Evolutionary conservation across 495 filamentous ascomycete genomes (phyloP).

Genomic region (Lasiosphaeria miniovina): DNA sequence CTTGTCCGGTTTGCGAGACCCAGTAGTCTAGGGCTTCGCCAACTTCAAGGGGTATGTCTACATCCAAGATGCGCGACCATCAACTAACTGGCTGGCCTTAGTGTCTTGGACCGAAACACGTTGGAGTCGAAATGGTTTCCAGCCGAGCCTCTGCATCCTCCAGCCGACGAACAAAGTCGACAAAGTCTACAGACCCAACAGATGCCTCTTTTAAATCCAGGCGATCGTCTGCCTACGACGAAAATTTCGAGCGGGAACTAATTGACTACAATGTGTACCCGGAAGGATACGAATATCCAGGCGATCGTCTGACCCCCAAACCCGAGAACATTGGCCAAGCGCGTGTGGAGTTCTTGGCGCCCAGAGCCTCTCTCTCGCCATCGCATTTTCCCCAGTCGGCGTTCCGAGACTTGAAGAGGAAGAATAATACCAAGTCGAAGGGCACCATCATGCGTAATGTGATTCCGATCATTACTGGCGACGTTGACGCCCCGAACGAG

Average conservation of each 20-base stretch:
- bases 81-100: conserved; percentile 10
- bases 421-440: not conserved
- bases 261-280: conserved; percentile 34
- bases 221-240: conserved; percentile 26
- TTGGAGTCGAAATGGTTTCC: conserved; percentile 9
- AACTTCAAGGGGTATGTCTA: conserved; percentile 21
- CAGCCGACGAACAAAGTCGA: conserved; percentile 14
- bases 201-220: not conserved
- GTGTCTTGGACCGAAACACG: conserved; percentile 13
- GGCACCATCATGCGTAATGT: conserved; percentile 8
- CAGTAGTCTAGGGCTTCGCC: conserved; percentile 21
- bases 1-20: conserved; percentile 22
- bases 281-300: not conserved
- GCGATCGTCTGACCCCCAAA: conserved; percentile 3
- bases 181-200: conserved; percentile 2
- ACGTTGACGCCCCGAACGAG: conserved; percentile 13
- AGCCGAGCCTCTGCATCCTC: conserved; percentile 10
- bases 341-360: not conserved
- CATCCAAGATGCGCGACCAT: not conserved
- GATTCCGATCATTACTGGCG: conserved; percentile 12
- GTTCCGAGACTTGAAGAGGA: conserved; percentile 5
- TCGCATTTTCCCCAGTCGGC: conserved; percentile 4
- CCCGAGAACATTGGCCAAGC: conserved; percentile 8
- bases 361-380: conserved; percentile 16
- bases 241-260: conserved; percentile 35